Base-by-base conservation (phyloP, 176 grass and related monocot genomes). In the Carex pumila region DNA sequence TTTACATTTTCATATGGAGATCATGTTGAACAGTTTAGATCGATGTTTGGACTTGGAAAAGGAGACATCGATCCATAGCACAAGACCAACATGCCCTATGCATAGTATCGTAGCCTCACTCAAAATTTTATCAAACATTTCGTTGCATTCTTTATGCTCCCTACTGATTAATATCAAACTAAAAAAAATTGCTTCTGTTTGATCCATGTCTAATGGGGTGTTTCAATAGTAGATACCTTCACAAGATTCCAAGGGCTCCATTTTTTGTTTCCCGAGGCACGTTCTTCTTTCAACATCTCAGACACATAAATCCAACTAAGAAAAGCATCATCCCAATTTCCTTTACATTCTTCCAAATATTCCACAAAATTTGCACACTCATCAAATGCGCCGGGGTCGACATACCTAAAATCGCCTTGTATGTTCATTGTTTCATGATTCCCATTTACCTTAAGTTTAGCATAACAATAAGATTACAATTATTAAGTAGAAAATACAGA, bases 361-460 rank as follows among this genome's bases (percentile, higher is more conserved):
- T 93, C 86, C 0, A 95, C 61, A 75, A 95, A 98, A 73, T 92
- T 75, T 85, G 90, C 75, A 84, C 96, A 93, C 86, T 98, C 96
- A 61, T 89, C 87, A 88, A 93, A 98, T 68, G 86, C 90, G 67
- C 89, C 88, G 1, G 82, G 91, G 56, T 92, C 85, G 14, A 92
- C 89, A 18, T 88, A 98, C 65, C 96, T 94, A 79, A 92, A 98
- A 86, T 98, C 91, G 12, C 91, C 91, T 87, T 98, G 89, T 45
- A 95, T 81, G 79, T 98, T 98, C 92, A 98, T 95, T 1, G 96
- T 90, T 91, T 98, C 96, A 61, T 98, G 96, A 86, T 98, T 98
- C 41, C 96, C 96, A 19, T 90, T 98, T 30, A 98, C 78, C 96
- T 98, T 10, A 78, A 79, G 3, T 76, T 77, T 21, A 37, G 56